Evolutionary conservation across 2,329 filamentous ascomycete species (phyloP).

Genomic region (Talaromyces sp.): DNA sequence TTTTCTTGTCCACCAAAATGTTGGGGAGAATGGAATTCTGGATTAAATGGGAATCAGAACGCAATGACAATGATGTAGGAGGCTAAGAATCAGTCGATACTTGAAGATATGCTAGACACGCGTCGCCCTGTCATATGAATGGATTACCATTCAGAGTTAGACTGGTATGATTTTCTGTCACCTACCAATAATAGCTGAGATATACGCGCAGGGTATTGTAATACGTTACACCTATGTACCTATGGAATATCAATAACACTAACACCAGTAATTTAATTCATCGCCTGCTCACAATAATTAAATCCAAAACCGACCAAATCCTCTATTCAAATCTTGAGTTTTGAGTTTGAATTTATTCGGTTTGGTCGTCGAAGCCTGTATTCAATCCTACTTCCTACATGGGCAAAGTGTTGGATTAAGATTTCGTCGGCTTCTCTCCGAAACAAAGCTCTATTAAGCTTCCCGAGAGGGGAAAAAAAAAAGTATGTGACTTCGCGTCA

Average conservation of each 20-base stretch:
- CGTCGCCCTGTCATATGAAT: not conserved
- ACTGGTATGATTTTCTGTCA: not conserved
- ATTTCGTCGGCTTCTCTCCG: not conserved
- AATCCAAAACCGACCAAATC: not conserved
- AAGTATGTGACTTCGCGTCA: not conserved
- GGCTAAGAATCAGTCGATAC: not conserved
- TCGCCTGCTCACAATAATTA: not conserved
- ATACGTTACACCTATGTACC: not conserved
- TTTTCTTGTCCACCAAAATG: not conserved
- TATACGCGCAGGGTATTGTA: not conserved
- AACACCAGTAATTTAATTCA: not conserved
- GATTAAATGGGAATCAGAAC: not conserved
- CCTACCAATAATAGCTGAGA: not conserved
- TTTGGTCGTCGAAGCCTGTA: not conserved
- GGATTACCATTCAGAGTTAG: not conserved
- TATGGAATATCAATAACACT: not conserved
- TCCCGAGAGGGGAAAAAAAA: not conserved
- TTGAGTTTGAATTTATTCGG: not conserved
- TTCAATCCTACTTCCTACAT: not conserved
- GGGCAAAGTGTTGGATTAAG: not conserved
- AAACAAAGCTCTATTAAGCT: not conserved
- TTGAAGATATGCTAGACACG: not conserved
- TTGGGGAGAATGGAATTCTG: not conserved
- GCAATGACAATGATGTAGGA: not conserved
- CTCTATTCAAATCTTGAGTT: not conserved